Base-by-base conservation (phyloP, 495 filamentous ascomycete species). In the Beverwykella pulmonaria region DNA sequence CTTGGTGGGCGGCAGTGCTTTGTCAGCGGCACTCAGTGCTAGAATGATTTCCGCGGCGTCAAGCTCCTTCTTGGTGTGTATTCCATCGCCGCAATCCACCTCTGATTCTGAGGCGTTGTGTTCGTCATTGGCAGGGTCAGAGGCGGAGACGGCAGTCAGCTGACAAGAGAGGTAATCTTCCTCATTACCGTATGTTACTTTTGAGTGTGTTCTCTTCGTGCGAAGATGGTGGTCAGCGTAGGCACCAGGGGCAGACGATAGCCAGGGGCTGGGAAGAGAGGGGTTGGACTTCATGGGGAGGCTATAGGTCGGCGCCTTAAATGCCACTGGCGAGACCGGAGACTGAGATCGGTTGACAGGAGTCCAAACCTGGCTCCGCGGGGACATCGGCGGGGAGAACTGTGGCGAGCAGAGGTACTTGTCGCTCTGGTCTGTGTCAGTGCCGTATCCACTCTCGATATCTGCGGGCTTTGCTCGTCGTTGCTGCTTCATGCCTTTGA, bases 391-490 rank as follows among this genome's bases (percentile, higher is more conserved):
- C 0, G 70, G 70, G 1, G 70, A 72, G 59, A 62, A 69, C 30
- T 72, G 44, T 1, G 70, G 70, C 4, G 70, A 72, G 62, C 53
- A 69, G 34, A 59, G 25, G 44, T 57, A 68, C 19, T 62, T 68
- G 39, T 65, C 71, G 58, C 62, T 72, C 39, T 63, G 50, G 41
- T 55, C 50, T 6, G 61, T 46, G 44, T 71, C 69, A 1, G 68
- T 71, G 15, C 62, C 54, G 47, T 73, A 73, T 30, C 64, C 71
- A 39, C 71, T 73, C 48, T 73, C 71, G 27, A 53, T 19, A 32
- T 72, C 66, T 17, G 52, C 30, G 19, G 26, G 46, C 26, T 59
- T 60, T 27, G 59, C 22, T 29, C 41, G 59, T 19, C 57, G 48
- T 14, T 41, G 22, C 25, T 47, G 23, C 27, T 47, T 69, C 5